Evolutionary conservation across 2,329 filamentous ascomycete species (phyloP), one percentile per base, ranked within the genome.

Genomic region (Neophaeococcomyces aloes): DNA sequence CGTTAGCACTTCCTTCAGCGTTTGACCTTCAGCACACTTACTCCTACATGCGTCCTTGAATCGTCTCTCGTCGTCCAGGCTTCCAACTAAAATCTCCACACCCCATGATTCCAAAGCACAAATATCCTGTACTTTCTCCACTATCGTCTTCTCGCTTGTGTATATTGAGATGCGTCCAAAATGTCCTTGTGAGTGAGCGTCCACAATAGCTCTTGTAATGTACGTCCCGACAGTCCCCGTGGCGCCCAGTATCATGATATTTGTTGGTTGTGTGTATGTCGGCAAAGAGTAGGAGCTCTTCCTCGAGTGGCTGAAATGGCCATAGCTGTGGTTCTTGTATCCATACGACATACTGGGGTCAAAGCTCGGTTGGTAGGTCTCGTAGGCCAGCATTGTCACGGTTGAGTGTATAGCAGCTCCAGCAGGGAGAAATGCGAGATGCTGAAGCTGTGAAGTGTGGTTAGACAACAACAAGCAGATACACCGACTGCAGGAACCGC

Each of bases 11-110:
- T 27, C 13, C 7, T 15, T 34, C 14, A 37, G 30, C 32, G 33
- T 25, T 21, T 33, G 23, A 13, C 35, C 11, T 34, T 18, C n/a
- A 17, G 18, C 17, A n/a, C 39, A 13, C 42, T 25, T 50, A 69
- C 69, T 68, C 50, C 69, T 54, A 51, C 76, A 82, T 2, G 78
- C 78, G n/a, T 66, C 65, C 14, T 63, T 59, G 2, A 83, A 64
- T 42, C 77, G 73, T 8, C 63, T 56, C 18, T 71, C 66, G 18
- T 68, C 71, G 2, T 63, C 64, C 4, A 79, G 54, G 54, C 79
- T 67, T 17, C 78, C 78, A 1, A 72, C 64, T 15, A 79, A 63
- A 4, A 82, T 64, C 7, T 73, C 65, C 6, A 77, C 67, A 2
- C 71, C 71, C 46, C 64, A 57, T 15, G 57, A 52, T 52, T 70